Evolutionary conservation across 352 stramenopile species (phyloP).

Genomic region (Phytophthora macrochlamydospora): DNA sequence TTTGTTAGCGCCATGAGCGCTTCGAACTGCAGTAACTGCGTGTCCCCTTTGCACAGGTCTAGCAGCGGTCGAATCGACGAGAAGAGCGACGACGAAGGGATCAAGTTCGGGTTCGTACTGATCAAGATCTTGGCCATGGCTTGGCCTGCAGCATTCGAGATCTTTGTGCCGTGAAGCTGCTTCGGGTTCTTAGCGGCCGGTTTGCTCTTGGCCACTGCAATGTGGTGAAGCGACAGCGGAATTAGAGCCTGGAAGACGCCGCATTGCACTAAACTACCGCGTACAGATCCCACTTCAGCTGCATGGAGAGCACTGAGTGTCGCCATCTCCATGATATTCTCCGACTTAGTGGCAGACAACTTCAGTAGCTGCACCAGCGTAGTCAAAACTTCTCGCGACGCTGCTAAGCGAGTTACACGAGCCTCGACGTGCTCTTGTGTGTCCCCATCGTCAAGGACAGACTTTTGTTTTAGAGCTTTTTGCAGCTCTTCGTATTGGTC

Average conservation of each 20-base stretch:
- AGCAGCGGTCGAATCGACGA: slow-evolving; percentile 89
- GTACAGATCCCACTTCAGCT: slow-evolving; percentile 63
- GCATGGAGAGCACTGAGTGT: slow-evolving; percentile 72
- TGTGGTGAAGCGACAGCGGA: slow-evolving; percentile 58
- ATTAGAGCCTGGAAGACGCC: slow-evolving; percentile 81
- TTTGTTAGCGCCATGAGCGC: slow-evolving; percentile 98
- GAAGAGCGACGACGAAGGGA: slow-evolving; percentile 76
- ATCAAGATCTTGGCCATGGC: slow-evolving; percentile 96
- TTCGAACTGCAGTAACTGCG: slow-evolving; percentile 90
- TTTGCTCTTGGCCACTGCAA: slow-evolving; percentile 33
- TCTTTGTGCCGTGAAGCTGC: slow-evolving; percentile 78
- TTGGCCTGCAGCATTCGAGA: slow-evolving; percentile 89
- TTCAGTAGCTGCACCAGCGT: slow-evolving; percentile 87
- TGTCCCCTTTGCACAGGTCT: slow-evolving; percentile 95
- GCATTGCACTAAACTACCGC: slow-evolving; percentile 79
- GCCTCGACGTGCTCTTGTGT: slow-evolving; percentile 69
- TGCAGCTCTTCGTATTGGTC: slow-evolving; percentile 99
- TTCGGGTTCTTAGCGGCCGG: slow-evolving; percentile 43
- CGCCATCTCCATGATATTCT: slow-evolving; percentile 82
- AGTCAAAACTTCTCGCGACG: slow-evolving; percentile 60
- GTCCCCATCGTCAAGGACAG: slow-evolving; percentile 91
- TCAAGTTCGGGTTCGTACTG: slow-evolving; percentile 95
- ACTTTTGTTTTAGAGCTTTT: slow-evolving; percentile 94
- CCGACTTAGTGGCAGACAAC: slow-evolving; percentile 66
- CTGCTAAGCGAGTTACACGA: slow-evolving; percentile 61